phyloP scores from a whole-genome alignment of 2,329 filamentous ascomycete genomes.

The Sclerotinia spermophila region DNA sequence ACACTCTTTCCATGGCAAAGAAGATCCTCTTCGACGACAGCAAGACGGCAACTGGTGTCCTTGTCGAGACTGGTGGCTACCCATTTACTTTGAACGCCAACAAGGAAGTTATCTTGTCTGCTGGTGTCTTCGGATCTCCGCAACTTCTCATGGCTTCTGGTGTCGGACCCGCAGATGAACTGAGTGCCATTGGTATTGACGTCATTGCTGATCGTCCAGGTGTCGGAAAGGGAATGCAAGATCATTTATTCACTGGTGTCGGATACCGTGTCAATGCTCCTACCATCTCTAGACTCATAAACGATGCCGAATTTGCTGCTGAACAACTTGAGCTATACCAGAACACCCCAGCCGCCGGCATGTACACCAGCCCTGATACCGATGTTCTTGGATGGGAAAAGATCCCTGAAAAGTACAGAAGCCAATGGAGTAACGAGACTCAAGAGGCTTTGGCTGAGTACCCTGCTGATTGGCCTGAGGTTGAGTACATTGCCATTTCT shows the following conservation, averaged over 20 bases:
- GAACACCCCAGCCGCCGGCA: constrained; percentile 8
- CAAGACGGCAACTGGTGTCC: constrained; percentile 42
- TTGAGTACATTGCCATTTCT: constrained; percentile 24
- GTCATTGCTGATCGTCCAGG: constrained; percentile 46
- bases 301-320: constrained; percentile 6
- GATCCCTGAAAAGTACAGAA: constrained; percentile 17
- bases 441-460: constrained; percentile 8
- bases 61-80: constrained; percentile 29
- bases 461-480: constrained; percentile 28
- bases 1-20: constrained; percentile 42
- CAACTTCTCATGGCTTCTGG: constrained; percentile 47
- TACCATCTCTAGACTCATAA: constrained; percentile 4
- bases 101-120: constrained; percentile 41
- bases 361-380: constrained; percentile 16
- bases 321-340: neutral
- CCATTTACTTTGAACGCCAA: constrained; percentile 18
- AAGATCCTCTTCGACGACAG: constrained; percentile 43
- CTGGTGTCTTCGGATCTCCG: constrained; percentile 48
- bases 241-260: constrained; percentile 34
- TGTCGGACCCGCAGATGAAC: constrained; percentile 43
- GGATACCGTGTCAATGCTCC: constrained; percentile 16
- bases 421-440: constrained; percentile 8
- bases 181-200: constrained; percentile 44
- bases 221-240: constrained; percentile 48
- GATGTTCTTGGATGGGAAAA: constrained; percentile 27